Conservation (phyloP, 192 early-diverging fungal species). For the Podila minutissima region DNA sequence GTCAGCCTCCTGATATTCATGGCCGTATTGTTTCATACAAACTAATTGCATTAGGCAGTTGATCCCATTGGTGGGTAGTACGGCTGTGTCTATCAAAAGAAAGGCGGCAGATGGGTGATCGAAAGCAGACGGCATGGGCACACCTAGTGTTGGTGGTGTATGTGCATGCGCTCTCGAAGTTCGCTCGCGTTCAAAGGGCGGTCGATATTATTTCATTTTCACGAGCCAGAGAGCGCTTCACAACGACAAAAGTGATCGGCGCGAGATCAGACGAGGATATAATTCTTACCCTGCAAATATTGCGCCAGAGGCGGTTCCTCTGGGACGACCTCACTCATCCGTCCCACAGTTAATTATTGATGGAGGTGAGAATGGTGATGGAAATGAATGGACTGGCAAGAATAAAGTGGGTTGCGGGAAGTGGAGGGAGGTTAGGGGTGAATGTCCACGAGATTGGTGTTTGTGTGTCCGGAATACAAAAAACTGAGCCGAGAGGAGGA, state of each 20-base stretch:
- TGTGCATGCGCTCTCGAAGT: neutral
- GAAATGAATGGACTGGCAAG: neutral
- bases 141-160: neutral
- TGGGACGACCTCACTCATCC: conserved; percentile 66
- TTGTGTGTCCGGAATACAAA: too few relatives aligned
- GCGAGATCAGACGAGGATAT: neutral
- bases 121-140: neutral
- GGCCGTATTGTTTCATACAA: too few relatives aligned
- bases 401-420: too few relatives aligned
- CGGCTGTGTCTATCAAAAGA: neutral
- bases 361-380: neutral
- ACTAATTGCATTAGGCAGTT: too few relatives aligned
- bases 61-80: too few relatives aligned
- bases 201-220: neutral
- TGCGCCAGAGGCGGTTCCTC: conserved; percentile 72
- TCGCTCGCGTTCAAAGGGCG: neutral
- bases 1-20: too few relatives aligned
- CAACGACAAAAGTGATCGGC: neutral
- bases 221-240: neutral
- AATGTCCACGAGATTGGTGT: too few relatives aligned
- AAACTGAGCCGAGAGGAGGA: too few relatives aligned
- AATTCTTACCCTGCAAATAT: conserved; percentile 61
- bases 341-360: neutral
- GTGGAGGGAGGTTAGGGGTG: too few relatives aligned
- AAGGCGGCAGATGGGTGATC: neutral